Base-by-base conservation (phyloP, 331 rosid genomes). In the Malus hybrid region DNA sequence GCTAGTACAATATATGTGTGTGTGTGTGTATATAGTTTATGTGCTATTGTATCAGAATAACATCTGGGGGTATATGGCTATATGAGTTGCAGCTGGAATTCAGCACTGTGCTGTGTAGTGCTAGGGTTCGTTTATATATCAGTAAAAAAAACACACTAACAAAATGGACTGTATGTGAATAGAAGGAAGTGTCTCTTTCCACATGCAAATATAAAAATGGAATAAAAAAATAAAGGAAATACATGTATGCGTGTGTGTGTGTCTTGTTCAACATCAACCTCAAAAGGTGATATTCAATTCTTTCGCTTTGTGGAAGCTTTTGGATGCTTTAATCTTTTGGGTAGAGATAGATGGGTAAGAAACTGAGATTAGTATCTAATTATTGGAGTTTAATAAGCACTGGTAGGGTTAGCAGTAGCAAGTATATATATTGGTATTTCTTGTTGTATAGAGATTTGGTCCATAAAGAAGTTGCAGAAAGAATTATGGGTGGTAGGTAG, bases 391-490 rank as follows among this genome's bases (percentile, higher is more conserved):
- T 10, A 20, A 7, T 36, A 73, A 11, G 36, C 15, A 61, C 36
- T 5, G 6, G 66, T 11, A 62, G 34, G 15, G 11, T 10, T 42
- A 29, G 11, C 4, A 53, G 34, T 14, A 46, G 36, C 63, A 52
- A 66, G 46, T 29, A 15, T 71, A 72, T 15, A 33, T 55, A 56
- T 57, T 46, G 68, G 22, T 6, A 53, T 16, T 52, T 52, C 19
- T 33, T 71, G 71, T 66, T 16, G 44, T 79, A 72, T 71, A 78
- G 83, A 84, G 89, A 89, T 89, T 91, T 91, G 93, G 90, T 91
- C 93, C 88, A 73, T 86, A 91, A 93, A 89, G 96, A 86, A 89
- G 88, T 89, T 72, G 96, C 93, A 89, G 75, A 56, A 89, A 73
- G 96, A 88, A 91, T 87, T 85, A 73, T 75, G 6, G 30, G 30